Base-by-base conservation (phyloP, 768 basidiomycete genomes). In the Mycena rosella region DNA sequence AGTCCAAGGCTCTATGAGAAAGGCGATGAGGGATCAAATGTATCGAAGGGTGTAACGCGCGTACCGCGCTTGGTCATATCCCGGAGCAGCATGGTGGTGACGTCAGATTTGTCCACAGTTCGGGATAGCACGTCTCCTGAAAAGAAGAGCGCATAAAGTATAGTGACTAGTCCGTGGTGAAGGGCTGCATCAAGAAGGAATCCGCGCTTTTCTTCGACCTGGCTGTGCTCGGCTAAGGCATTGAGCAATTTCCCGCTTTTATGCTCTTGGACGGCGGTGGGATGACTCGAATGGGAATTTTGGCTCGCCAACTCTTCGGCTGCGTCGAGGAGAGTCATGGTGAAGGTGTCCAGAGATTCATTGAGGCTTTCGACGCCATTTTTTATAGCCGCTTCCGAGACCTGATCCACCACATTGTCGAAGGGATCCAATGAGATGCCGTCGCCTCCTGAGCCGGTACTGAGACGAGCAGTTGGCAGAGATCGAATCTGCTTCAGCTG, bases 131-230 rank as follows among this genome's bases (percentile, higher is more conserved):
- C 57, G 11, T 66, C 61, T 38, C 62, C 60, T 1, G 60, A 56
- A 48, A 69, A 72, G 48, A 72, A 67, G 1, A 70, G 18, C 2
- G 1, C 27, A 26, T 72, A 18, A 34, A 73, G 56, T 36, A 55
- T 30, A 6, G 13, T 11, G 24, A 72, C n/a, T 11, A 70, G 40
- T 5, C 15, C 18, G 24, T 66, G 48, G 47, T 73, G 72, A 27
- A 70, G 34, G 18, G 22, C 24, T 5, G 72, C 72, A 29, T 73
- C 72, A n/a, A 73, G 62, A 22, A 73, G 40, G 20, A 73, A 67
- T 40, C 70, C 70, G 13, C 72, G 70, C 14, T 59, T 63, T 36
- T 72, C 71, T 54, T 69, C 60, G 49, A 10, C 24, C 2, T 51
- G 20, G 38, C 55, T 36, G 60, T 63, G 29, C 51, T 53, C 34